Base-by-base conservation (phyloP, 441 rosid genomes). In the Capsella rubella region DNA sequence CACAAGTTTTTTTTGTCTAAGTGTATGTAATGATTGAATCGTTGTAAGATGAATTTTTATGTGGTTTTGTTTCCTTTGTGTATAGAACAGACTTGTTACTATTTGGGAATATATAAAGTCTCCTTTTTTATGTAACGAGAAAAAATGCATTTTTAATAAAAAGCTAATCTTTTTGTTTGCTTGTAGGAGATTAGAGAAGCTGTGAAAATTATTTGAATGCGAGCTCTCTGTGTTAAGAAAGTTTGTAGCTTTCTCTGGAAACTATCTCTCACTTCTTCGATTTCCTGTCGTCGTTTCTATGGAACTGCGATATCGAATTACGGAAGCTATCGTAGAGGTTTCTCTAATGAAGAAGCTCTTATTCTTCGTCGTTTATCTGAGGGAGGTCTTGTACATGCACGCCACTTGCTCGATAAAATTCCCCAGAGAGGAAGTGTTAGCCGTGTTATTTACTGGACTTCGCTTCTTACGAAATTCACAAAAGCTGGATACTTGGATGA, bases 401-500 rank as follows among this genome's bases (percentile, higher is more conserved):
- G 84, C 69, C 82, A 80, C 84, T 39, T 86, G 88, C 84, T 92
- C 80, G 85, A 87, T 60, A 75, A 66, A 76, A 80, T 85, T 75
- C 78, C 90, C 42, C 79, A 72, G 6, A 84, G 87, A 81, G 83
- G 78, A 72, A 75, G 65, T 13, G 75, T 43, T 28, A 66, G 77
- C 59, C 85, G 83, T 5, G 76, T 92, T 9, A 74, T 82, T 34
- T 79, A 77, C 57, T 89, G 89, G 84, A 90, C 94, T 52, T 87
- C 88, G 9, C 79, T 90, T 58, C 86, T 92, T 31, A 82, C 93
- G 0, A 89, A 81, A 32, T 82, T 65, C 67, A 77, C 84, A 0
- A 83, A 71, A 74, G 42, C 18, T 64, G 96, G 97, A 5, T 85
- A 84, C 65, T 54, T 89, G 69, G 82, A 82, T 40, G 90, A 89